These are phyloP conservation scores for Pyropia haitanensis DNA, from an alignment of 23 red algal genomes.

Conservation along the genomic window DNA sequence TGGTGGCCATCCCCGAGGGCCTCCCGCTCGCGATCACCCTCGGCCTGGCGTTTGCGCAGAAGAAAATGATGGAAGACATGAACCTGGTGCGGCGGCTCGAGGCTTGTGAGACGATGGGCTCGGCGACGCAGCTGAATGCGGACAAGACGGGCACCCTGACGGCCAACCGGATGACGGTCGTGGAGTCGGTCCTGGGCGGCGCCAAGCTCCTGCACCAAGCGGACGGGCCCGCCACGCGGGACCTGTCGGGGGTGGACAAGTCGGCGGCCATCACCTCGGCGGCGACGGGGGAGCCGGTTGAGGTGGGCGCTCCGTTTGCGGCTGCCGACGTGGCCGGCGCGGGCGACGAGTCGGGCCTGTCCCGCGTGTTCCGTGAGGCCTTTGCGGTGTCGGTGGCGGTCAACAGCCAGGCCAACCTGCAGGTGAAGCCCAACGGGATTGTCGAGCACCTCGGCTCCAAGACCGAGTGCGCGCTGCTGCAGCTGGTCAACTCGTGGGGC, in stretches of 20 bases:
- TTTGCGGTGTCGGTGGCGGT: slow-evolving; percentile 43
- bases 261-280: background rate
- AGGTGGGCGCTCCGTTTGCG: no score
- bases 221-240: slow-evolving; percentile 1
- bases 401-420: slow-evolving; percentile 81
- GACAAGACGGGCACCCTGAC: slow-evolving; percentile 95
- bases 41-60: slow-evolving; percentile 87
- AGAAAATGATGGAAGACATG: slow-evolving; percentile 94
- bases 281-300: background rate
- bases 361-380: slow-evolving; percentile 17
- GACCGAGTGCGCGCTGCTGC: slow-evolving; percentile 83
- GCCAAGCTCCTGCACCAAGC: background rate
- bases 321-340: no score
- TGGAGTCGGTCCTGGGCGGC: slow-evolving; percentile 39
- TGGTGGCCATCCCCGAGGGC: slow-evolving; percentile 90
- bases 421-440: slow-evolving; percentile 14
- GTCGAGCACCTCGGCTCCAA: slow-evolving; percentile 77
- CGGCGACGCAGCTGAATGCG: slow-evolving; percentile 83
- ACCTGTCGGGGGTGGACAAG: slow-evolving; percentile 7
- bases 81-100: slow-evolving; percentile 87
- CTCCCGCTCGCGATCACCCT: slow-evolving; percentile 85
- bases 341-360: slow-evolving; percentile 2
- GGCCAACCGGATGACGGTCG: slow-evolving; percentile 76
- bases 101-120: slow-evolving; percentile 94
- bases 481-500: slow-evolving; percentile 45